phyloP scores from a whole-genome alignment of 495 filamentous ascomycete genomes.

The Venustampulla echinocandica region DNA sequence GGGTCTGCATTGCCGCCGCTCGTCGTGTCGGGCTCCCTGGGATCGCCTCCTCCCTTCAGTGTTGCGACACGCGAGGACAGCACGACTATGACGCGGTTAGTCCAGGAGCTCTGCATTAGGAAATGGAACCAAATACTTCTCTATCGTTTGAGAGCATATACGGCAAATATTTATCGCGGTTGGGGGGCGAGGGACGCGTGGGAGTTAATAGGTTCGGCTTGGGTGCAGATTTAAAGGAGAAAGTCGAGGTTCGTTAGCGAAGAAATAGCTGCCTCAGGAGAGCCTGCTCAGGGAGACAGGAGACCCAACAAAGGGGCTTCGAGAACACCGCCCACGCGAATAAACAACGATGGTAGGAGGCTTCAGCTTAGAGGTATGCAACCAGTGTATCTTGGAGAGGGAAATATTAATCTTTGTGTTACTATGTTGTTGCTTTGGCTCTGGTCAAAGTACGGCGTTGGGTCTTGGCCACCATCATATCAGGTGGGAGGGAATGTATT shows the following conservation, averaged over 20 bases:
- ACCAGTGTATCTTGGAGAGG: no score
- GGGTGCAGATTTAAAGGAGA: conserved; percentile 5
- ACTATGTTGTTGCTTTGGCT: no score
- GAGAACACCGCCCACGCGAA: no score
- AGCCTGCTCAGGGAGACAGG: background rate
- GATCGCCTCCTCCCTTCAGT: conserved; percentile 4
- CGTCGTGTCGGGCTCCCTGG: conserved; percentile 8
- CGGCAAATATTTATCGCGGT: conserved; percentile 6
- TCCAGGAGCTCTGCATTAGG: conserved; percentile 6
- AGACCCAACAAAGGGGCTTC: no score
- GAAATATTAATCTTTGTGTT: no score
- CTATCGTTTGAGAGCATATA: conserved; percentile 9
- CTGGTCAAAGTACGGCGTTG: no score
- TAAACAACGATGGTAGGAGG: no score
- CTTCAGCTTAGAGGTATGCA: no score
- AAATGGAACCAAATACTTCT: conserved; percentile 14
- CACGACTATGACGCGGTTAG: conserved; percentile 15
- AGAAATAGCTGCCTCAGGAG: no score
- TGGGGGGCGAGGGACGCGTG: conserved; percentile 13
- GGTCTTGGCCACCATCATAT: no score
- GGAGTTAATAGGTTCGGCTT: conserved; percentile 1
- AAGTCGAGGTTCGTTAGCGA: background rate
- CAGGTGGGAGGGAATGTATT: no score
- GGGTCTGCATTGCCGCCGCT: conserved; percentile 4
- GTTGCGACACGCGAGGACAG: conserved; percentile 17